Percentiles rank a stretch among this genome's conserved stretches.
Evolutionary conservation across 768 basidiomycete genomes (phyloP).

Genomic region (Trametes meyenii): DNA sequence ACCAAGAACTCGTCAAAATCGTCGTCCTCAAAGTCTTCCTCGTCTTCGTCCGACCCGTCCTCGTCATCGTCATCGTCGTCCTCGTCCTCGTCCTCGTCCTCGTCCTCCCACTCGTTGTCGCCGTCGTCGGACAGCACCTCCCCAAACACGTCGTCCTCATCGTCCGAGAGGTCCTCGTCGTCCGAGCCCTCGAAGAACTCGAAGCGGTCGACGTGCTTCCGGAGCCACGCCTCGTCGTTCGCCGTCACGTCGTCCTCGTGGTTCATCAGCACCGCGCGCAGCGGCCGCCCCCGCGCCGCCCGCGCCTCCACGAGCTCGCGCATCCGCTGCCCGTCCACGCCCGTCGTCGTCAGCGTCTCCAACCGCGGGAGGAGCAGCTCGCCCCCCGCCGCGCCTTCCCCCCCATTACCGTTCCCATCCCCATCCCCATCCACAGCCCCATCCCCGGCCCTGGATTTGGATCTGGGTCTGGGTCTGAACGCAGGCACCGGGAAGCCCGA

Average conservation of each 20-base stretch:
- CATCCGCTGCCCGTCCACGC: slow-evolving; percentile 45
- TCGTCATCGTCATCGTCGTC: slow-evolving; percentile 29
- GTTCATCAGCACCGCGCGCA: slow-evolving; percentile 51
- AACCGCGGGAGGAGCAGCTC: slow-evolving; percentile 53
- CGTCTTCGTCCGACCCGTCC: slow-evolving; percentile 17
- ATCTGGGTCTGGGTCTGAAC: no score
- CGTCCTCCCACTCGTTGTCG: slow-evolving; percentile 22
- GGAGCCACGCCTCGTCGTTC: slow-evolving; percentile 55
- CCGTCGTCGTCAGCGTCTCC: slow-evolving; percentile 48
- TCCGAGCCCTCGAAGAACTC: slow-evolving; percentile 58
- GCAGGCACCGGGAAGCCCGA: no score
- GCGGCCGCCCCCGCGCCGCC: slow-evolving; percentile 44
- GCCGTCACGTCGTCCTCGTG: slow-evolving; percentile 43
- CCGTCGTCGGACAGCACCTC: slow-evolving; percentile 31
- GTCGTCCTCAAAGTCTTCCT: slow-evolving; percentile 23
- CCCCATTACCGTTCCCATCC: no score
- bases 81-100: slow-evolving; percentile 20
- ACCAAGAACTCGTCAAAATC: slow-evolving; percentile 13
- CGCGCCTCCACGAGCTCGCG: slow-evolving; percentile 49
- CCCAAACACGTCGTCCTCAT: slow-evolving; percentile 24
- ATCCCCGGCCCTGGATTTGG: no score
- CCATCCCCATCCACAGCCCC: no score
- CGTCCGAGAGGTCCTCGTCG: slow-evolving; percentile 38
- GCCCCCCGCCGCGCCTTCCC: slow-evolving; percentile 4
- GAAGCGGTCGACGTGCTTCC: slow-evolving; percentile 47